Base-by-base conservation (phyloP, 768 basidiomycete species). In the Auricularia sp. region DNA sequence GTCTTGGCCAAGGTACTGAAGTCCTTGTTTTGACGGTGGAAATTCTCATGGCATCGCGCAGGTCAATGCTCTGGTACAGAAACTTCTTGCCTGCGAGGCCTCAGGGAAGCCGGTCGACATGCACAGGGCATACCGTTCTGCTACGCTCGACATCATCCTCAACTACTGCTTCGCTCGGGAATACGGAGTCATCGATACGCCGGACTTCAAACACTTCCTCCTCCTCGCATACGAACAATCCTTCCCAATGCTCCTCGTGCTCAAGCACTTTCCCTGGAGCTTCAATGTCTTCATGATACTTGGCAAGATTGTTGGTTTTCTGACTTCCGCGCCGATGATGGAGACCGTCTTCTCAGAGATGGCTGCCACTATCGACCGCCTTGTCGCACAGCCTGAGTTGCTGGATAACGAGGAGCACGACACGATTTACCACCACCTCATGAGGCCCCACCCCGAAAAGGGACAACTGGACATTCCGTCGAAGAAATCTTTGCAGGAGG, bases 61-160 rank as follows among this genome's bases (percentile, higher is more conserved):
- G 75, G 71, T 78, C n/a, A 75, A 79, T 33, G 69, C 71, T 6
- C 70, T 78, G 10, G 47, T 51, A 1, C 14, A 18, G 47, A 51
- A 51, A 1, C 8, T 51, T 1, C 47, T 51, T 5, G 1, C 16
- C 6, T 51, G 18, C 3, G 47, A 21, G 47, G 21, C 47, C 6
- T 6, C 8, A 1, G 47, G 47, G 10, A 18, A 51, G 47, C 47
- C 47, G 7, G 47, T 51, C 13, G 75, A 79, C 64, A 66, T 80
- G 7, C 73, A 76, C 62, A 68, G 76, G n/a, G 79, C 77, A 6
- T 79, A 78, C 65, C 76, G 76, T 7, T 74, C 73, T 24, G 72
- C 75, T 3, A 75, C 76, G 24, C 67, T 79, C 3, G 79, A 80
- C n/a, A 72, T 79, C 34, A 76, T 79, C 64, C 77, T 75, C 0